phyloP scores from a whole-genome alignment of 768 basidiomycete species.

The Tylopilus sp. region DNA sequence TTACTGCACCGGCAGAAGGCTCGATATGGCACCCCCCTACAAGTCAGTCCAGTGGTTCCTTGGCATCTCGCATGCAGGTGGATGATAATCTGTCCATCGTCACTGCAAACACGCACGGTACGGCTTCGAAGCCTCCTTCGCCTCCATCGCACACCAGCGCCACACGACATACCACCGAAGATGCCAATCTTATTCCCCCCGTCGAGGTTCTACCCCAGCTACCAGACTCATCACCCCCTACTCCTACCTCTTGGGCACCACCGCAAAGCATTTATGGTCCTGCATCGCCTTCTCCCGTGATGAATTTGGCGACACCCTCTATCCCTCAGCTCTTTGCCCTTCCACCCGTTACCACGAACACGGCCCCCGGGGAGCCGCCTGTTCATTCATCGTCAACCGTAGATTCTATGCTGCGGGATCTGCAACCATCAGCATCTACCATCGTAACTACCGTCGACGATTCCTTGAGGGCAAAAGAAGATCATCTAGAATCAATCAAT shows the following conservation, averaged over 20 bases:
- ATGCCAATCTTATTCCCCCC: constrained; percentile 28
- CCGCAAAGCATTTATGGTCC: neutral
- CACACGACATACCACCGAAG: neutral
- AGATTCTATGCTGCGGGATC: neutral
- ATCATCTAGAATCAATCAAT: too few species aligned
- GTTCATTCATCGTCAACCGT: neutral
- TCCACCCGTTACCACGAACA: neutral
- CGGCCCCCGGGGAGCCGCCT: neutral
- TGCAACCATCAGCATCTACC: neutral
- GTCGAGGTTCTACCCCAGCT: constrained; percentile 25
- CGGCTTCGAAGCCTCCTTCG: neutral
- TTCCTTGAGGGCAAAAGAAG: too few species aligned
- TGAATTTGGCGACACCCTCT: neutral
- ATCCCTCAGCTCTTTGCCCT: neutral
- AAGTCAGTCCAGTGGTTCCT: constrained; percentile 11
- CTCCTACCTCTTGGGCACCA: constrained; percentile 9
- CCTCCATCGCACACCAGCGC: neutral
- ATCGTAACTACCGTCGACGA: too few species aligned
- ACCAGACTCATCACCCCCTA: constrained; percentile 18
- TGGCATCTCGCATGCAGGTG: constrained; percentile 28
- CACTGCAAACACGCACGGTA: neutral
- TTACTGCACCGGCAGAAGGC: neutral
- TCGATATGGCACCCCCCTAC: neutral
- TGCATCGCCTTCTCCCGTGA: neutral
- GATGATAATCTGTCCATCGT: neutral